Percentiles rank a stretch among this genome's conserved stretches.
Conservation (phyloP, 768 basidiomycete genomes). For the Boletus reticuloceps region DNA sequence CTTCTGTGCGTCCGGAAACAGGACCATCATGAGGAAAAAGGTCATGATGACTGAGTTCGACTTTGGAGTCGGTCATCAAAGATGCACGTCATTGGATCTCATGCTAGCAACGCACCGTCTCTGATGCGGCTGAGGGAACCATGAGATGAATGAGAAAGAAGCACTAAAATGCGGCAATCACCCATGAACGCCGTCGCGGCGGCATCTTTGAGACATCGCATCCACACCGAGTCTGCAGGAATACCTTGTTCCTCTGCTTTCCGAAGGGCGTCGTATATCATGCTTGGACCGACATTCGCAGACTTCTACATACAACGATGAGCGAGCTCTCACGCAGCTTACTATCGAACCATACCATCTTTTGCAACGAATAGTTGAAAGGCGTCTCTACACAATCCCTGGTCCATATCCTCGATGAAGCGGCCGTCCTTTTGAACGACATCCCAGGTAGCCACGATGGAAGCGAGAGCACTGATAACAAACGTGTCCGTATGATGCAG, state of each 20-base stretch:
- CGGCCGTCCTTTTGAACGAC: constrained; percentile 4
- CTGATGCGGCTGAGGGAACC: constrained; percentile 3
- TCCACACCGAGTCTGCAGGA: constrained; percentile 1
- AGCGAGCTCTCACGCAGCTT: not conserved
- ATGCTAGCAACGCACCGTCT: constrained; percentile 10
- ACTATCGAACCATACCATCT: not conserved
- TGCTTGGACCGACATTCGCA: not conserved
- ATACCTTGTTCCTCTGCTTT: constrained; percentile 1
- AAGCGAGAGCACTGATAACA: not conserved
- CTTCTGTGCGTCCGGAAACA: constrained; percentile 8
- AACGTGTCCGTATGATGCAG: not conserved
- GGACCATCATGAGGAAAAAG: constrained; percentile 9
- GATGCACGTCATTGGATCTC: not conserved
- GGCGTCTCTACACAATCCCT: constrained; percentile 11
- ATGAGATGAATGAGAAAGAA: not conserved
- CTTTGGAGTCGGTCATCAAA: not conserved
- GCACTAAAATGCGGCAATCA: not conserved
- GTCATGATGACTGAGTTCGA: constrained; percentile 21
- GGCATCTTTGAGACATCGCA: constrained; percentile 5
- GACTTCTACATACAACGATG: not conserved
- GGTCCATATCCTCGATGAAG: not conserved
- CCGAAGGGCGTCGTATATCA: constrained; percentile 6
- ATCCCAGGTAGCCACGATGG: constrained; percentile 14
- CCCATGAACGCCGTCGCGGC: constrained; percentile 14
- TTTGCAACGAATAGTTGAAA: constrained; percentile 5